Evolutionary conservation across 2,329 filamentous ascomycete species (phyloP).

Genomic region (Chaetomium olivaceum): DNA sequence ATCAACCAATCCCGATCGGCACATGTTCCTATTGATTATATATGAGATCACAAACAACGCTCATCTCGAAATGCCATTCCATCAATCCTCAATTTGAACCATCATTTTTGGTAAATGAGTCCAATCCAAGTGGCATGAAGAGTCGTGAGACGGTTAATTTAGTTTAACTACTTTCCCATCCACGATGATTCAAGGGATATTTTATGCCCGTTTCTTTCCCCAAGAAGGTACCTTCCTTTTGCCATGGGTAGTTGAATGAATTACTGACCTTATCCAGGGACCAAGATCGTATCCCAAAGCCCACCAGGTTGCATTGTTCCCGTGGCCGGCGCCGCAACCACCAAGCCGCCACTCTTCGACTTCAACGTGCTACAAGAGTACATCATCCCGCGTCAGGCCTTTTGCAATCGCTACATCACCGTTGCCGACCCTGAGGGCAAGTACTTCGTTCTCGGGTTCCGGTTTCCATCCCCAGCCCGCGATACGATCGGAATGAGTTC

Average conservation of each 20-base stretch:
- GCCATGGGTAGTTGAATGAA: background rate
- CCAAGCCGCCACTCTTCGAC: slow-evolving; percentile 69
- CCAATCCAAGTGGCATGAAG: background rate
- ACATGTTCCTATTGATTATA: background rate
- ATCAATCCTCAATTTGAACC: background rate
- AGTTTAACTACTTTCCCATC: background rate
- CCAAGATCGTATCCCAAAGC: slow-evolving; percentile 63
- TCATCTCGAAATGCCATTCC: background rate
- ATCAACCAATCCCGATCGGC: background rate
- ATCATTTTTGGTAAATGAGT: background rate
- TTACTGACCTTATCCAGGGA: slow-evolving; percentile 46
- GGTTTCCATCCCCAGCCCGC: slow-evolving; percentile 78
- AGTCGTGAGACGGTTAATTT: background rate
- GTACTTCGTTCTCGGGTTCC: slow-evolving; percentile 81
- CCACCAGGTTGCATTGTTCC: slow-evolving; percentile 63
- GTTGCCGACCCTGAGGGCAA: slow-evolving; percentile 70
- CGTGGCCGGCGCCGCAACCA: slow-evolving; percentile 39
- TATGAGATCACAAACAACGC: background rate
- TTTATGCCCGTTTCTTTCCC: slow-evolving; percentile 69
- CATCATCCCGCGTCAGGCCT: slow-evolving; percentile 90
- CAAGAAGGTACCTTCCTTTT: slow-evolving; percentile 53
- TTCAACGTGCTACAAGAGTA: slow-evolving; percentile 88
- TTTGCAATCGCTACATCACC: slow-evolving; percentile 87
- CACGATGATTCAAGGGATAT: slow-evolving; percentile 68
- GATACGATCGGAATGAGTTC: slow-evolving; percentile 91